Evolutionary conservation across 805 yeast genomes (phyloP).

Genomic region (Schwanniomyces yamadae): DNA sequence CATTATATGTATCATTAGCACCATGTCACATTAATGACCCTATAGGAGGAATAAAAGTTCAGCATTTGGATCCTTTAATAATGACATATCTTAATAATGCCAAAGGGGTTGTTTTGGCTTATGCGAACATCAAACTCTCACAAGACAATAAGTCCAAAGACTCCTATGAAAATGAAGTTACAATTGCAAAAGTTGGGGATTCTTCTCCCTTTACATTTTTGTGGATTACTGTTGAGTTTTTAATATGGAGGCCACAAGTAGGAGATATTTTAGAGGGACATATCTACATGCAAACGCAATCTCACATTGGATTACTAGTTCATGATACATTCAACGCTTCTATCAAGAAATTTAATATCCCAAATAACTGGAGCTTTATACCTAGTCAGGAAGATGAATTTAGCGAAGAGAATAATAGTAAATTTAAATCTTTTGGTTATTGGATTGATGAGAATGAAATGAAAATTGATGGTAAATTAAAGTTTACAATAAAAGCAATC

Average conservation of each 20-base stretch:
- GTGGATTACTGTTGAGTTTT: slow-evolving; percentile 81
- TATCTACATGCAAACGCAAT: slow-evolving; percentile 88
- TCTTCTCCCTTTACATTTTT: slow-evolving; percentile 86
- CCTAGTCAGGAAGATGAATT: slow-evolving; percentile 72
- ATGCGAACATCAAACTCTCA: slow-evolving; percentile 59
- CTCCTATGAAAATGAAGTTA: slow-evolving; percentile 37
- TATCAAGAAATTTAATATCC: slow-evolving; percentile 80
- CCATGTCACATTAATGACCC: slow-evolving; percentile 74
- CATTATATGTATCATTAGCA: slow-evolving; percentile 82
- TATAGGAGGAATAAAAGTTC: slow-evolving; percentile 74
- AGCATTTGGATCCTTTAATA: slow-evolving; percentile 85
- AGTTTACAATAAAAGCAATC: slow-evolving; percentile 70
- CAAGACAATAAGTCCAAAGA: slow-evolving; percentile 41
- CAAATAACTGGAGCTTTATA: slow-evolving; percentile 81
- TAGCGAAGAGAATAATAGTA: slow-evolving; percentile 23
- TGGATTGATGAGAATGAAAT: slow-evolving; percentile 81
- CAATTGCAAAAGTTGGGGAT: slow-evolving; percentile 65
- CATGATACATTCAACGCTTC: slow-evolving; percentile 96
- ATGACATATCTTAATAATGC: slow-evolving; percentile 76
- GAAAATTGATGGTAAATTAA: slow-evolving; percentile 78
- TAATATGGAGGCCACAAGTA: slow-evolving; percentile 87
- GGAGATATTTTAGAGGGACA: slow-evolving; percentile 87
- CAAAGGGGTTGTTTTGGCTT: slow-evolving; percentile 82
- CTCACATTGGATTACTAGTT: slow-evolving; percentile 87
- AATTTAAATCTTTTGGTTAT: slow-evolving; percentile 67